Evolutionary conservation across 2,329 filamentous ascomycete genomes (phyloP).

Genomic region (Cercospora beticola): DNA sequence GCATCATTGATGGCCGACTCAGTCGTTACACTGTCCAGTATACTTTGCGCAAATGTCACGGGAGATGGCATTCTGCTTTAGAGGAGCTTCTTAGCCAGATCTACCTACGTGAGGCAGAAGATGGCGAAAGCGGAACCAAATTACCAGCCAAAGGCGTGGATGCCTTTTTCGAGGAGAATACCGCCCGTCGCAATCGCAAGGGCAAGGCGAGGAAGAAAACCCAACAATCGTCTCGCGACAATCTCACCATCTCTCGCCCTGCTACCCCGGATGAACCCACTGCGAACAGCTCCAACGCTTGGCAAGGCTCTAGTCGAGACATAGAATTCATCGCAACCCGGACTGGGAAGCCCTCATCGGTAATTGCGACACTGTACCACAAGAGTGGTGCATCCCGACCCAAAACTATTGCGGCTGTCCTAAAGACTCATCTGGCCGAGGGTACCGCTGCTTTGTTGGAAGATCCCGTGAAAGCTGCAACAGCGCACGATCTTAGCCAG

Average conservation of each 20-base stretch:
- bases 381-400: slow-evolving; percentile 56
- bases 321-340: slow-evolving; percentile 61
- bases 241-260: slow-evolving; percentile 29
- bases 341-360: slow-evolving; percentile 48
- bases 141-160: slow-evolving; percentile 71
- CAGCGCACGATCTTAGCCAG: slow-evolving; percentile 54
- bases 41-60: slow-evolving; percentile 65
- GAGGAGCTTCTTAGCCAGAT: slow-evolving; percentile 79
- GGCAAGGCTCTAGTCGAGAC: slow-evolving; percentile 58
- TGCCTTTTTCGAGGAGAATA: slow-evolving; percentile 66
- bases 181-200: slow-evolving; percentile 47
- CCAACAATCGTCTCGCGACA: slow-evolving; percentile 33
- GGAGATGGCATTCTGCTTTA: slow-evolving; percentile 68
- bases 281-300: slow-evolving; percentile 50
- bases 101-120: slow-evolving; percentile 68
- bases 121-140: slow-evolving; percentile 46
- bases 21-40: slow-evolving; percentile 65
- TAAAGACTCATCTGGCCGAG: slow-evolving; percentile 40
- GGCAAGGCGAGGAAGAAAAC: slow-evolving; percentile 46
- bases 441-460: slow-evolving; percentile 18
- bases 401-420: slow-evolving; percentile 56
- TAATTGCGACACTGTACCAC: slow-evolving; percentile 60
- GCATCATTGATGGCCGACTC: slow-evolving; percentile 68
- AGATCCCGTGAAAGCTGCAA: slow-evolving; percentile 31
- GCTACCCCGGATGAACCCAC: slow-evolving; percentile 31